A percentile compares a stretch with the other conserved stretches of the same genome.
Conservation (phyloP, 2,329 filamentous ascomycete genomes). For the Elsinoe ampelina region DNA sequence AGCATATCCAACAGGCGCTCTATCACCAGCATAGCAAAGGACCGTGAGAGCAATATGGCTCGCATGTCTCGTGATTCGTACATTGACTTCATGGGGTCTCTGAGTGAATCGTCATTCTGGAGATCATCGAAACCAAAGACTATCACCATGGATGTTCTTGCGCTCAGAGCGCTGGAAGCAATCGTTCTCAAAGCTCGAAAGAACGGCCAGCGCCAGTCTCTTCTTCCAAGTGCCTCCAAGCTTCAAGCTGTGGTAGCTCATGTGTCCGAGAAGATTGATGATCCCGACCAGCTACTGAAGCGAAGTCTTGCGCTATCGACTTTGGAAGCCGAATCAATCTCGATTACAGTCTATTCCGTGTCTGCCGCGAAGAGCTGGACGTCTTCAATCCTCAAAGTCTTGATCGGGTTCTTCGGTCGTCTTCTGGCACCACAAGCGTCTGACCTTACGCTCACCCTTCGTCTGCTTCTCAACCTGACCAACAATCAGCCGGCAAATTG, state of each 20-base stretch:
- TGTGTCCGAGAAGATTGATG: constrained; percentile 35
- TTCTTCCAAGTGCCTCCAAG: neutral
- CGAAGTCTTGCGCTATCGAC: constrained; percentile 5
- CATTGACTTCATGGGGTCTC: constrained; percentile 42
- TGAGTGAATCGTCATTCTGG: constrained; percentile 48
- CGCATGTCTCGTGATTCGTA: constrained; percentile 52
- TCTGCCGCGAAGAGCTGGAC: constrained; percentile 36
- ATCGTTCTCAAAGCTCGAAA: constrained; percentile 10
- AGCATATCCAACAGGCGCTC: constrained; percentile 43
- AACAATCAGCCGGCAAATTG: constrained; percentile 68
- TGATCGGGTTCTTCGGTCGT: constrained; percentile 25
- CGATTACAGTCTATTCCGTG: constrained; percentile 4
- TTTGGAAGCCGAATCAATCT: constrained; percentile 15
- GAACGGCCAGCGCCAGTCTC: constrained; percentile 2
- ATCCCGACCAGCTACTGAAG: constrained; percentile 19
- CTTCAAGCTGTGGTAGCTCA: constrained; percentile 30
- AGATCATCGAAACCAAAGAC: constrained; percentile 39
- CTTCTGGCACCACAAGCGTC: constrained; percentile 13
- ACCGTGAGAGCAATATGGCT: constrained; percentile 60
- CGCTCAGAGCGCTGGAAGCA: constrained; percentile 44
- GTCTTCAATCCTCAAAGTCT: constrained; percentile 36
- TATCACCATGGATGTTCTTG: constrained; percentile 55
- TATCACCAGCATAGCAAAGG: constrained; percentile 42
- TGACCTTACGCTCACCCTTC: constrained; percentile 42
- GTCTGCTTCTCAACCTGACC: constrained; percentile 74